Evolutionary conservation across 2,329 filamentous ascomycete genomes (phyloP).

Genomic region (Corynespora cassiicola): DNA sequence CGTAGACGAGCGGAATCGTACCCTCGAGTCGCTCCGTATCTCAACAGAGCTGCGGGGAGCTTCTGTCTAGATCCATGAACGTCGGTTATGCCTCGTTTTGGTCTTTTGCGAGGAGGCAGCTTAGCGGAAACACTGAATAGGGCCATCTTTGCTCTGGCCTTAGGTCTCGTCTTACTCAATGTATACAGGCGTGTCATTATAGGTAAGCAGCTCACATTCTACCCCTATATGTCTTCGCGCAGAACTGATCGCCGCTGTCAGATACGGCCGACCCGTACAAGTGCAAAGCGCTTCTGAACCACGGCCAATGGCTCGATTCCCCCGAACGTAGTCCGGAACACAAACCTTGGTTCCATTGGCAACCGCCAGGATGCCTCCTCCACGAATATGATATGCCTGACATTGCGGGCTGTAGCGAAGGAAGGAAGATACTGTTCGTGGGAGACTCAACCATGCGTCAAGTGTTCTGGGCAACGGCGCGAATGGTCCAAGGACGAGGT

Average conservation of each 20-base stretch:
- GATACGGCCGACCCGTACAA: slow-evolving; percentile 58
- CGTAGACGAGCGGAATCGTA: too few relatives aligned
- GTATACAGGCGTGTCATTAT: slow-evolving; percentile 16
- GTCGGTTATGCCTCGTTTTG: slow-evolving; percentile 14
- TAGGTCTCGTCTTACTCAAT: slow-evolving; percentile 17
- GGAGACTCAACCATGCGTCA: slow-evolving; percentile 68
- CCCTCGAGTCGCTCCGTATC: too few relatives aligned
- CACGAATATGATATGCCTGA: slow-evolving; percentile 62
- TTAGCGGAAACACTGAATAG: slow-evolving; percentile 11
- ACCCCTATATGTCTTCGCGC: neutral
- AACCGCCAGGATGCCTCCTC: slow-evolving; percentile 66
- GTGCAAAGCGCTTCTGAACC: slow-evolving; percentile 59
- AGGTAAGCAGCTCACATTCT: slow-evolving; percentile 2
- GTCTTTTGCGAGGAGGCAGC: slow-evolving; percentile 9
- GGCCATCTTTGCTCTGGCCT: slow-evolving; percentile 10
- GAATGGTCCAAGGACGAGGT: slow-evolving; percentile 54
- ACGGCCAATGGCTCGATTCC: slow-evolving; percentile 60
- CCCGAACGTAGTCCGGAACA: slow-evolving; percentile 35
- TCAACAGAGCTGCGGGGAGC: too few relatives aligned
- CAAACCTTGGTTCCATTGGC: slow-evolving; percentile 59
- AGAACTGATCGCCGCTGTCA: slow-evolving; percentile 18
- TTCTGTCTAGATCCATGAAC: too few relatives aligned
- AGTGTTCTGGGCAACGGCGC: slow-evolving; percentile 64
- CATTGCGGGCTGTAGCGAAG: slow-evolving; percentile 59
- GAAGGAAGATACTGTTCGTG: slow-evolving; percentile 62